Base-by-base conservation (phyloP, 2,329 filamentous ascomycete genomes). In the Lasiodiplodia gonubiensis region DNA sequence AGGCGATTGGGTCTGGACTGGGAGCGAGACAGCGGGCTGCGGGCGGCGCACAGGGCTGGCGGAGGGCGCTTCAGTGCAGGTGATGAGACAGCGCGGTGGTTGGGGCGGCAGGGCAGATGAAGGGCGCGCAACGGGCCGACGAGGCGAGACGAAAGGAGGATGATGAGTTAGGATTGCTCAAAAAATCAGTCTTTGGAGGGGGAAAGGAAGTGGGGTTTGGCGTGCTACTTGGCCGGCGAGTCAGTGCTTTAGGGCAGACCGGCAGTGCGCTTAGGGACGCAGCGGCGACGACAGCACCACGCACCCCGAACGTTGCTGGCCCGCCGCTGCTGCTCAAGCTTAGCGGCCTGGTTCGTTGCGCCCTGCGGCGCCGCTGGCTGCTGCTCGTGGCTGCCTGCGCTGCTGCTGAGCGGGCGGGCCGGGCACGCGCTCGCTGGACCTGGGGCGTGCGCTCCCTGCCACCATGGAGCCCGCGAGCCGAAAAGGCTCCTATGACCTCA, bases 91-190 rank as follows among this genome's bases (percentile, higher is more conserved):
- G 51, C 55, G 63, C 49, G 21, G 21, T 48, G 35, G 51, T 25
- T 39, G 33, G 25, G 51, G 21, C 42, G 64, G 52, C 39, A 33
- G 42, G 52, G 53, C 39, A 59, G 49, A 42, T 55, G 49, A 66
- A 48, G 64, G 48, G 53, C 53, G 64, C 64, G 64, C 64, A 60
- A 66, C 64, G 64, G 64, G 64, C 64, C 64, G 64, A 66, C 53
- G 54, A 60, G 54, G 64, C 53, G 64, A 66, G 54, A 54, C 53
- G 64, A 66, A 42, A 51, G 42, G 42, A 63, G 59, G 59, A 63
- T 63, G 59, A 63, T 63, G 59, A 25, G 59, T 63, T 63, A 63
- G 59, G 59, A 63, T 51, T 64, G 52, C 53, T 52, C 39, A 46
- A 46, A 46, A 46, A 46, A 46, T 52, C 48, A 64, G 51, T 35